These are phyloP conservation scores for Penicillium egyptiacum DNA, from an alignment of 495 filamentous ascomycete species.

Conservation along the genomic window DNA sequence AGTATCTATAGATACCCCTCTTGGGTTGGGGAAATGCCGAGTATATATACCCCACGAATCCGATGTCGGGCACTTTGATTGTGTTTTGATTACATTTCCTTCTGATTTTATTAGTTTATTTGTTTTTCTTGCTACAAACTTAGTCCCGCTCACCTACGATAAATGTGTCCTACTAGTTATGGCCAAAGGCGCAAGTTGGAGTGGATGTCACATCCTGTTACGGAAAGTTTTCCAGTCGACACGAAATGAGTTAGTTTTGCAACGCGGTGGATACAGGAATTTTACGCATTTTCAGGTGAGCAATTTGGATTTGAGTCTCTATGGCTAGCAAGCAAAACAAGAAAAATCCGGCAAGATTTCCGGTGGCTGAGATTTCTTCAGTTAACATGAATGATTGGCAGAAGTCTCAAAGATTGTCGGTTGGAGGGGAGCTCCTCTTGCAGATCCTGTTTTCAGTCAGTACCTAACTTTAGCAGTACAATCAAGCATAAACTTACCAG, in stretches of 20 bases:
- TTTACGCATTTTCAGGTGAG: too few relatives aligned
- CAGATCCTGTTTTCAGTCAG: background rate
- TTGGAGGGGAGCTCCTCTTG: background rate
- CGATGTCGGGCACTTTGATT: constrained; percentile 2
- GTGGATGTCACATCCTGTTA: too few relatives aligned
- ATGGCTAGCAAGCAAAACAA: background rate
- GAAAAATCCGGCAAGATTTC: background rate
- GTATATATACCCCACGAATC: constrained; percentile 1
- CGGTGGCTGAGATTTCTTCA: background rate
- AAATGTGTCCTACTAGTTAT: too few relatives aligned
- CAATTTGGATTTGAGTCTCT: too few relatives aligned
- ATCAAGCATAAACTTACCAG: background rate
- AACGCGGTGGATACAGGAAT: too few relatives aligned
- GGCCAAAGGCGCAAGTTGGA: too few relatives aligned
- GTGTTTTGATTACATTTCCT: background rate
- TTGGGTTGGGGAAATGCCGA: background rate
- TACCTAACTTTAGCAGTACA: background rate
- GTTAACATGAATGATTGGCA: background rate
- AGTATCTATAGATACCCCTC: background rate
- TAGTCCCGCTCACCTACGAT: background rate
- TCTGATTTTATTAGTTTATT: background rate
- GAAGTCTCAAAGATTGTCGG: background rate
- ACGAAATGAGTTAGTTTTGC: too few relatives aligned
- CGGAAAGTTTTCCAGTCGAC: too few relatives aligned
- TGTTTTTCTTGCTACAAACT: background rate